Conservation (phyloP, 78 protist genomes). For the Salpingoeca rosetta region DNA sequence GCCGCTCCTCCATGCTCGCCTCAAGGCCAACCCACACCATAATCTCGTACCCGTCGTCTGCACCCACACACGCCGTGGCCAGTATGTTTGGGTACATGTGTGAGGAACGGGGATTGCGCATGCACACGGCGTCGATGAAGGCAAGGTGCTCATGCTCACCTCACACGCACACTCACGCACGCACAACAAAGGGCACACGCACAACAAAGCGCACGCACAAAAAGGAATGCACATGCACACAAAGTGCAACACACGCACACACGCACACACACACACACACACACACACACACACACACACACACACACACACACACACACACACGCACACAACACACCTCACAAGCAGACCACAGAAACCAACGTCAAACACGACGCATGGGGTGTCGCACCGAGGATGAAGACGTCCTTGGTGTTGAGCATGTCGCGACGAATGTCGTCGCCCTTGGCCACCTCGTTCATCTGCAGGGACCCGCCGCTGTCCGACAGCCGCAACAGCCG, state of each 20-base stretch:
- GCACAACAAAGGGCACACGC: too few relatives aligned
- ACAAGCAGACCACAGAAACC: not conserved
- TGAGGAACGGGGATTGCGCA: too few relatives aligned
- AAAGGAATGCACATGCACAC: not conserved
- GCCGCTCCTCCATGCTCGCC: constrained; percentile 4
- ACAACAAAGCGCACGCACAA: too few relatives aligned
- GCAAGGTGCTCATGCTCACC: too few relatives aligned
- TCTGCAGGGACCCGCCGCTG: not conserved
- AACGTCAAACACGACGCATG: not conserved
- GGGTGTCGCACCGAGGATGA: constrained; percentile 11
- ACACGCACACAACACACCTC: not conserved
- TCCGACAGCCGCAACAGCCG: not conserved
- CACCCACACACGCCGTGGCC: too few relatives aligned
- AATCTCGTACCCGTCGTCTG: not conserved
- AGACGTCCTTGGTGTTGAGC: constrained; percentile 18
- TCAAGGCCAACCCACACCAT: constrained; percentile 51
- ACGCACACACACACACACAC: not conserved
- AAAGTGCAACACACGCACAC: not conserved
- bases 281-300: not conserved
- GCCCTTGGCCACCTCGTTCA: not conserved
- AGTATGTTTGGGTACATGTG: too few relatives aligned
- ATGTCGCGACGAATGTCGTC: not conserved
- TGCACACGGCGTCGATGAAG: too few relatives aligned
- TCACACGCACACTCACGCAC: too few relatives aligned
- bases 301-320: too few relatives aligned